Evolutionary conservation across 148 eudicot species (phyloP).

Genomic region (Vaccinium myrtillus): DNA sequence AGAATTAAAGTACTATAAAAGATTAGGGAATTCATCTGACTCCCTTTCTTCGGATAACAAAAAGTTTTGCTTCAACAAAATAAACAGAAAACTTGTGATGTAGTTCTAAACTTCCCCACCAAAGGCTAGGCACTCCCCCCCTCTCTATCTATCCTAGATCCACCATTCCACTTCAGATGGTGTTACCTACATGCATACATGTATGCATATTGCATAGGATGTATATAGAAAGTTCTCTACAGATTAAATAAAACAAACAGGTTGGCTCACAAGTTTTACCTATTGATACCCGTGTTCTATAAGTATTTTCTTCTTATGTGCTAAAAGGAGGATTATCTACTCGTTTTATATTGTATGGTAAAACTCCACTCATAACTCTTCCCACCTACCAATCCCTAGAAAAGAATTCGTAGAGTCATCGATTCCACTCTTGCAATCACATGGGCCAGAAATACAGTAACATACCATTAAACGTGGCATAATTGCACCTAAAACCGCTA

Average conservation of each 20-base stretch:
- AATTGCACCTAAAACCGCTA: constrained; percentile 18
- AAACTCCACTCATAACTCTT: constrained; percentile 13
- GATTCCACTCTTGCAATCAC: constrained; percentile 22
- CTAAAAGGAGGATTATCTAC: background rate
- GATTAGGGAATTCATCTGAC: no score
- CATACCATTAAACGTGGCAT: constrained; percentile 20
- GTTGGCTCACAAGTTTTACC: background rate
- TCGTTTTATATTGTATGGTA: background rate
- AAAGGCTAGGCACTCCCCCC: constrained; percentile 18
- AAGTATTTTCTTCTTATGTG: background rate
- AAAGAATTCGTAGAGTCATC: constrained; percentile 19
- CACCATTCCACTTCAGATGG: background rate
- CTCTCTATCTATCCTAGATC: constrained; percentile 13
- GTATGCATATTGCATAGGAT: background rate
- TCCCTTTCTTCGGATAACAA: background rate
- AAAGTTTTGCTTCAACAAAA: background rate
- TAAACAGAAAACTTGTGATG: background rate
- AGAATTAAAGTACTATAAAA: no score
- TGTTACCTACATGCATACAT: background rate
- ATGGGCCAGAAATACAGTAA: constrained; percentile 24
- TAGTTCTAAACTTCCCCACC: background rate
- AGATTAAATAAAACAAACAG: constrained; percentile 2
- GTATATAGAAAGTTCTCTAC: no score
- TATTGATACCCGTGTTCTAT: background rate
- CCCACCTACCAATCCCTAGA: constrained; percentile 18